Evolutionary conservation across 352 stramenopile species (phyloP).

Genomic region (Nothophytophthora sp.): DNA sequence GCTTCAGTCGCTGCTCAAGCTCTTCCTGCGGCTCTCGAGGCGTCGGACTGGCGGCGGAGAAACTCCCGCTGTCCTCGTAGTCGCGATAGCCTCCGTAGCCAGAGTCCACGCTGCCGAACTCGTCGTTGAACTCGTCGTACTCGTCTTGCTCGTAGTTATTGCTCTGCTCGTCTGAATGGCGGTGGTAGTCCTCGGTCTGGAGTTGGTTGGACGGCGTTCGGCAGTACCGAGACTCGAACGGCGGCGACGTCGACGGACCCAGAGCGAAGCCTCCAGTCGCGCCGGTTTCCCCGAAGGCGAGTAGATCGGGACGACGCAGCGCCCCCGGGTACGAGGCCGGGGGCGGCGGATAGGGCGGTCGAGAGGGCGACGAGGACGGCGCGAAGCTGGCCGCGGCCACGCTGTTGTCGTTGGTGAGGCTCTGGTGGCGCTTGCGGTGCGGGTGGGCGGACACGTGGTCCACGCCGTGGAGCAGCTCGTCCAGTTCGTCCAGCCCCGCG

Average conservation of each 20-base stretch:
- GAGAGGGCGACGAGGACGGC: constrained; percentile 15
- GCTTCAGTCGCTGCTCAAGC: constrained; percentile 20
- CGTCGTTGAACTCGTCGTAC: constrained; percentile 17
- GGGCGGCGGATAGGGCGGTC: constrained; percentile 17
- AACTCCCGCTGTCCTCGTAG: constrained; percentile 9
- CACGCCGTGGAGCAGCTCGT: constrained; percentile 34
- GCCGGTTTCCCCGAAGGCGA: constrained; percentile 18
- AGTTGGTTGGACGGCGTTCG: constrained; percentile 16
- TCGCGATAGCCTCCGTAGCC: constrained; percentile 8
- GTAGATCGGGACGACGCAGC: constrained; percentile 26
- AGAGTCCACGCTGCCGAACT: constrained; percentile 3
- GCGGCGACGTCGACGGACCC: constrained; percentile 9
- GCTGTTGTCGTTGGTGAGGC: constrained; percentile 35
- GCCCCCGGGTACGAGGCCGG: constrained; percentile 18
- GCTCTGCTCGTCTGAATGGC: constrained; percentile 14
- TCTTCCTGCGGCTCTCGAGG: constrained; percentile 19
- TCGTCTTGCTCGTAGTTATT: constrained; percentile 32
- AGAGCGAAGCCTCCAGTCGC: constrained; percentile 7
- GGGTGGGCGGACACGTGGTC: constrained; percentile 19
- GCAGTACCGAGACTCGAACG: constrained; percentile 17
- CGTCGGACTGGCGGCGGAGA: constrained; percentile 6
- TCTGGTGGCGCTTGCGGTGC: constrained; percentile 62
- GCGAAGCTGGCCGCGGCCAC: constrained; percentile 17
- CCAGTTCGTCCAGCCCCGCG: constrained; percentile 55
- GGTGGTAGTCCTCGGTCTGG: constrained; percentile 9